These are phyloP conservation scores for Dioscorea cayenensis DNA, from an alignment of 116 monocot species.

Conservation along the genomic window DNA sequence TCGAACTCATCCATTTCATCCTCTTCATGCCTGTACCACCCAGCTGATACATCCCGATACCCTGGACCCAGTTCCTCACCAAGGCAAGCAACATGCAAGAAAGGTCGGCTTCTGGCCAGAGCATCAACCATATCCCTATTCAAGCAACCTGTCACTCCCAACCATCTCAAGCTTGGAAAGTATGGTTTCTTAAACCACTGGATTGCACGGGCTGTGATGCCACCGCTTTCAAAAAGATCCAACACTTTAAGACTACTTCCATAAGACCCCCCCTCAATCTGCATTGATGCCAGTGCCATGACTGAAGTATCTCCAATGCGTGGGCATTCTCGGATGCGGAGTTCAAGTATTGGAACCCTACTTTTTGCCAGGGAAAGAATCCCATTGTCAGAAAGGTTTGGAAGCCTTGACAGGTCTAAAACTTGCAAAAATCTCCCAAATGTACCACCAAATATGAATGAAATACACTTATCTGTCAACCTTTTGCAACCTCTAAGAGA, in stretches of 20 bases:
- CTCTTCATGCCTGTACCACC: conserved; percentile 54
- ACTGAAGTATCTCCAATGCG: conserved; percentile 62
- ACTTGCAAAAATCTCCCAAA: conserved; percentile 33
- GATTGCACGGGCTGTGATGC: conserved; percentile 77
- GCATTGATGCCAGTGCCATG: conserved; percentile 92
- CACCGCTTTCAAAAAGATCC: conserved; percentile 70
- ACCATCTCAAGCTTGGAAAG: conserved; percentile 80
- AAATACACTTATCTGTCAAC: conserved; percentile 61
- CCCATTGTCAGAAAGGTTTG: conserved; percentile 62
- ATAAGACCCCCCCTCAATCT: conserved; percentile 46
- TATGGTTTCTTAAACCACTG: conserved; percentile 96
- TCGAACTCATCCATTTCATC: conserved; percentile 92
- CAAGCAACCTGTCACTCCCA: conserved; percentile 76
- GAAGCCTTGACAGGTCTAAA: conserved; percentile 70
- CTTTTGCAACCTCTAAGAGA: conserved; percentile 81
- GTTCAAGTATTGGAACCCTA: conserved; percentile 60
- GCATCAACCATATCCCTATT: conserved; percentile 91
- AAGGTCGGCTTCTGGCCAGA: conserved; percentile 55
- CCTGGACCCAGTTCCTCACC: conserved; percentile 76
- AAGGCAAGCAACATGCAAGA: conserved; percentile 57
- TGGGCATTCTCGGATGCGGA: conserved; percentile 72
- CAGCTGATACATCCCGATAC: conserved; percentile 43
- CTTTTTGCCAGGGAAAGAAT: conserved; percentile 62
- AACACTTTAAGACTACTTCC: conserved; percentile 77
- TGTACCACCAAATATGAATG: conserved; percentile 46